These are phyloP conservation scores for Lentithecium fluviatile DNA, from an alignment of 495 filamentous ascomycete species.

Conservation along the genomic window DNA sequence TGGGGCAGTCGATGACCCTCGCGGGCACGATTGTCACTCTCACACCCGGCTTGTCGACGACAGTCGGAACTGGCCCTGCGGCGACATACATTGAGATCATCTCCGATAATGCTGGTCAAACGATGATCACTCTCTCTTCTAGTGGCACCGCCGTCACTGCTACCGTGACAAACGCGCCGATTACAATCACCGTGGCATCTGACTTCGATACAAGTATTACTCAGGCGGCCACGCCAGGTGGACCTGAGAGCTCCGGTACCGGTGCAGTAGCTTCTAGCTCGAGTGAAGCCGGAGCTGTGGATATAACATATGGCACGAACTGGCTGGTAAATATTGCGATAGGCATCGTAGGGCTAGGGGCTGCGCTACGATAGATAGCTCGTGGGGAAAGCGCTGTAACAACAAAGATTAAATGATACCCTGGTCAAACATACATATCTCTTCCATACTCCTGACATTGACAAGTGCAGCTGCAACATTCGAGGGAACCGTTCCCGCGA, in stretches of 20 bases:
- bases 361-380: slow-evolving; percentile 1
- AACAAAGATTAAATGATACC: too few species aligned
- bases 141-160: slow-evolving; percentile 24
- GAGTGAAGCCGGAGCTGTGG: slow-evolving; percentile 4
- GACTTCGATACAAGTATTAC: slow-evolving; percentile 15
- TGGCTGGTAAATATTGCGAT: neutral
- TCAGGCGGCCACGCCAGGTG: neutral
- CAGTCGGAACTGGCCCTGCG: slow-evolving; percentile 1
- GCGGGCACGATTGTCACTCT: slow-evolving; percentile 7
- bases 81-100: slow-evolving; percentile 11
- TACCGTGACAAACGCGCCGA: slow-evolving; percentile 17
- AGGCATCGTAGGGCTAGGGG: neutral
- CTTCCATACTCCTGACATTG: too few species aligned
- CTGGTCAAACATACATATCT: too few species aligned
- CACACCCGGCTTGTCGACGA: slow-evolving; percentile 26
- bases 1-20: slow-evolving; percentile 15
- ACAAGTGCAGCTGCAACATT: too few species aligned
- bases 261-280: slow-evolving; percentile 2
- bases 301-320: neutral
- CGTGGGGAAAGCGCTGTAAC: too few species aligned
- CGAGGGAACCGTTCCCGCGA: too few species aligned
- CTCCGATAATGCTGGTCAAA: slow-evolving; percentile 15
- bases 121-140: slow-evolving; percentile 20
- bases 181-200: slow-evolving; percentile 8
- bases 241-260: neutral